phyloP scores from a whole-genome alignment of 2,329 filamentous ascomycete species.

The Trichoderma sp. region DNA sequence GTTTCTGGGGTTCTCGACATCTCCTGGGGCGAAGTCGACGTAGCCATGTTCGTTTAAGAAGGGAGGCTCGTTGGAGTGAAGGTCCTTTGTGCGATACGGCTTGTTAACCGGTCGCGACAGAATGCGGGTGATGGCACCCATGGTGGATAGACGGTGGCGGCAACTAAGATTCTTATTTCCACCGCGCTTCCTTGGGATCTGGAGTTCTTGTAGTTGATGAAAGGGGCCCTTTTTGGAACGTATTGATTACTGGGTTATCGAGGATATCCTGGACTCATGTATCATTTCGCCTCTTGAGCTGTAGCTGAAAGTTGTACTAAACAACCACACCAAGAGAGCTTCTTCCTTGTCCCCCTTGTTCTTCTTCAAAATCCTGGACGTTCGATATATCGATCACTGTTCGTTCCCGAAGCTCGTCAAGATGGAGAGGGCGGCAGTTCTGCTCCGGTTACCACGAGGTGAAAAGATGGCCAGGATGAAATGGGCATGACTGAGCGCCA shows the following conservation, averaged over 20 bases:
- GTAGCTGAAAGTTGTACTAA: background rate
- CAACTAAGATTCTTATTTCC: background rate
- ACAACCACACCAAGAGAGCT: background rate
- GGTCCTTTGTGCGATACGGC: constrained; percentile 45
- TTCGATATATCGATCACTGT: background rate
- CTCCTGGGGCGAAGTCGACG: constrained; percentile 49
- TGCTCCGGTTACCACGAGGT: background rate
- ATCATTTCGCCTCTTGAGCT: background rate
- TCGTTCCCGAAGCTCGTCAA: background rate
- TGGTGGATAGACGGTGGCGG: background rate
- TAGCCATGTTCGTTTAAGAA: constrained; percentile 50
- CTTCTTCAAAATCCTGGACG: background rate
- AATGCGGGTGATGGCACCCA: constrained; percentile 33
- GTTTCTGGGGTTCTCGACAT: constrained; percentile 51
- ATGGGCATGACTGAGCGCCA: background rate
- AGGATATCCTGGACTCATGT: background rate
- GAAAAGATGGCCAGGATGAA: background rate
- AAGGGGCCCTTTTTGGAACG: background rate
- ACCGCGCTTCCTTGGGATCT: background rate
- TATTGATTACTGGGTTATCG: background rate
- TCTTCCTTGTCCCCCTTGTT: too few species aligned
- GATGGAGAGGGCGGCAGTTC: background rate
- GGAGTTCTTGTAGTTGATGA: background rate
- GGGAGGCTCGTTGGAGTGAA: constrained; percentile 30
- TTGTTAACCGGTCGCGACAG: constrained; percentile 53